phyloP scores from a whole-genome alignment of 2,329 filamentous ascomycete genomes.

The Reticulascus tulasneorum region DNA sequence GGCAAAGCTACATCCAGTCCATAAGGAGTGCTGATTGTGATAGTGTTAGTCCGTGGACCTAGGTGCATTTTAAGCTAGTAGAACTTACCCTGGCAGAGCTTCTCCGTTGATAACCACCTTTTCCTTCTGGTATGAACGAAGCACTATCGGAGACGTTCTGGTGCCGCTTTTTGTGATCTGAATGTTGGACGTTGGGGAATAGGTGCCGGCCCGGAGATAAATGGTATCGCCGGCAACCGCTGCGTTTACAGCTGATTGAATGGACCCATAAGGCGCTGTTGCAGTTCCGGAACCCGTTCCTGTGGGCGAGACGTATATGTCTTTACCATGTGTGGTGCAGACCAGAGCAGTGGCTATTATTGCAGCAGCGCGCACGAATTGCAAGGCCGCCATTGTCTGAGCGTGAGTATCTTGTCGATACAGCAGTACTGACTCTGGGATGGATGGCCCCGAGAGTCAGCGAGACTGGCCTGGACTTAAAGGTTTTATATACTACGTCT shows the following conservation, averaged over 20 bases:
- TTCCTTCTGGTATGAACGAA: constrained; percentile 34
- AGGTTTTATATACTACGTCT: too few relatives aligned
- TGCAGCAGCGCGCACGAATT: too few relatives aligned
- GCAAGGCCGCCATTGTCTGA: too few relatives aligned
- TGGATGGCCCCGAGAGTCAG: too few relatives aligned
- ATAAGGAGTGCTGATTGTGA: constrained; percentile 33
- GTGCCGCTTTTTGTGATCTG: constrained; percentile 38
- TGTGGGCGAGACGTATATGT: constrained; percentile 37
- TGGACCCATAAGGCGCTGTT: constrained; percentile 33
- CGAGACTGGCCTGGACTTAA: too few relatives aligned
- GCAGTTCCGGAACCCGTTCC: constrained; percentile 32
- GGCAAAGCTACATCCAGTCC: constrained; percentile 32
- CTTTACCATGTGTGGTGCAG: too few relatives aligned
- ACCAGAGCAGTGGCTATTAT: too few relatives aligned
- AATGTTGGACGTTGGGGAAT: constrained; percentile 36
- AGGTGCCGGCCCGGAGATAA: constrained; percentile 37
- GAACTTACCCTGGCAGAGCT: constrained; percentile 24
- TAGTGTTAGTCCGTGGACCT: not conserved
- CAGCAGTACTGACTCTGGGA: too few relatives aligned
- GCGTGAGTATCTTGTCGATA: too few relatives aligned
- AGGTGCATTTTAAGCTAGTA: too few relatives aligned
- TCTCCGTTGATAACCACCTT: constrained; percentile 42
- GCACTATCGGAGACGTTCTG: constrained; percentile 29
- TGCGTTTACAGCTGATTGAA: constrained; percentile 36
- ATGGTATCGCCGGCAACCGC: constrained; percentile 38